Conservation (phyloP, 257 asterid genomes). For the Capsicum rhomboideum region DNA sequence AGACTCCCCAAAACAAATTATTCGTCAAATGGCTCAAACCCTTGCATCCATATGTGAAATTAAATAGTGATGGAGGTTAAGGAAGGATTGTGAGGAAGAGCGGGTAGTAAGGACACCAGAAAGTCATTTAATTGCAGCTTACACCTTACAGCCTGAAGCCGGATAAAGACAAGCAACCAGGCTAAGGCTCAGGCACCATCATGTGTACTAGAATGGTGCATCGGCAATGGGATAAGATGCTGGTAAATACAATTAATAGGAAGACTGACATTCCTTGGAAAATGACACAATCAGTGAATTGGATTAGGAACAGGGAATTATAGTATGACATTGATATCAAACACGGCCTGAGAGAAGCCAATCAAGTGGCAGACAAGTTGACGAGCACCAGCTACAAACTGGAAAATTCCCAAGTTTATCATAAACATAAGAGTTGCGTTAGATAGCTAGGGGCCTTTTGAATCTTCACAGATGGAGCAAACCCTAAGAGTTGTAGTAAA, state of each 20-base stretch:
- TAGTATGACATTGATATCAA: not conserved
- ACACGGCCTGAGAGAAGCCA: not conserved
- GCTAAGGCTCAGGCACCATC: not conserved
- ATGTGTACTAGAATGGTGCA: not conserved
- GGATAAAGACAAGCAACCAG: not conserved
- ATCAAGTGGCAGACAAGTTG: not conserved
- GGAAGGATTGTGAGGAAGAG: not conserved
- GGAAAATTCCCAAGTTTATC: not conserved
- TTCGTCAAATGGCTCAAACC: no score
- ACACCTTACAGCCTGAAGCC: not conserved
- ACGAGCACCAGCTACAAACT: not conserved
- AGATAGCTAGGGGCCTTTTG: not conserved
- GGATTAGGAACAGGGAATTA: not conserved
- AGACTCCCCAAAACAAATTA: not conserved
- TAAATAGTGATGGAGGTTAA: not conserved
- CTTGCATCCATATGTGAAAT: not conserved
- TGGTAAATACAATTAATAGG: not conserved
- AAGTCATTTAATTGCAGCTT: not conserved
- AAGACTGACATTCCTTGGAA: not conserved
- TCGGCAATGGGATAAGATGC: not conserved
- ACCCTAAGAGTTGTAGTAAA: not conserved
- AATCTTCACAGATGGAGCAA: not conserved
- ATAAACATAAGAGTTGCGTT: not conserved
- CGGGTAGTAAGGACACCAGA: not conserved
- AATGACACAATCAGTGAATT: not conserved